Base-by-base conservation (phyloP, 345 rosid species). In the Chamaenerion angustifolium region DNA sequence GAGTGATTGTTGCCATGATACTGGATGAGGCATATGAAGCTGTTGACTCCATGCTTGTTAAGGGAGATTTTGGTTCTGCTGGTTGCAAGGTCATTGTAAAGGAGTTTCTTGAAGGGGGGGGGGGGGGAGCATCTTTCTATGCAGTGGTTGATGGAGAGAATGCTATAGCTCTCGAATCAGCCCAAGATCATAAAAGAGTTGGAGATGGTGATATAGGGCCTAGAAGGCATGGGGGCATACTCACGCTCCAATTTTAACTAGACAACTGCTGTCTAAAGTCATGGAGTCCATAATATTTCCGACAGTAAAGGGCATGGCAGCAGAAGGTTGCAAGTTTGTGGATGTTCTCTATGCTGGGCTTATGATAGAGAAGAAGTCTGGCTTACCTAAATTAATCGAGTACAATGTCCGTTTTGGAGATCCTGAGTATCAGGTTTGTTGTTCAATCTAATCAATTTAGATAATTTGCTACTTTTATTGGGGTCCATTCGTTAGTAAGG, bases 391-490 rank as follows among this genome's bases (percentile, higher is more conserved):
- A 72, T 72, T 90, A 48, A 90, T 90, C n/a, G 98, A 86, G 77
- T 90, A 76, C 77, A 90, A 90, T 69, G 98, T 90, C 43, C 92
- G 93, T 27, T 90, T 90, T 73, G 98, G 98, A 52, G 98, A 90
- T 74, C 96, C 96, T 9, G 98, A 90, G 66, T 90, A 96, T 54
- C 98, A 90, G 89, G 98, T 86, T 41, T 60, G 54, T 60, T 1
- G 11, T 52, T 40, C 6, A 25, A 54, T 47, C 52, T 16, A 18
- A 52, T 5, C n/a, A 15, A n/a, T 19, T 14, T 6, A 17, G 46
- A 15, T 42, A 11, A 42, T 23, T 21, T 12, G 8, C 11, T 27
- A 3, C 9, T n/a, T 14, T 7, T 2, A 15, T 4, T n/a, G 3
- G 8, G 37, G 37, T 31, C 37, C 37, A 31, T 31, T 31, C 37